Evolutionary conservation across 2,329 filamentous ascomycete species (phyloP), one percentile per base, ranked within the genome.

Genomic region (Lasiodiplodia gonubiensis): DNA sequence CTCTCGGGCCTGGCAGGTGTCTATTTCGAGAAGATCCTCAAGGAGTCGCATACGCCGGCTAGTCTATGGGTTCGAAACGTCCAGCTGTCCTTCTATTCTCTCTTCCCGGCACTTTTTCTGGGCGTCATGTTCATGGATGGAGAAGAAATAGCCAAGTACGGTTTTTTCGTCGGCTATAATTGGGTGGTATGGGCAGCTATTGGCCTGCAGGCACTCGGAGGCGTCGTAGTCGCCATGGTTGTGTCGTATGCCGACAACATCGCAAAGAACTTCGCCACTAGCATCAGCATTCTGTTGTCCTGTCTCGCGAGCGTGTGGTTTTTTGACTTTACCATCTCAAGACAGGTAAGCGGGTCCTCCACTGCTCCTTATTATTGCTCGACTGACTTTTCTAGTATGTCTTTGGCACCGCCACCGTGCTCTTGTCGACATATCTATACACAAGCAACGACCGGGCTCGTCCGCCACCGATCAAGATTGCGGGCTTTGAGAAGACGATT

Each of bases 151-250:
- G 86, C 90, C 30, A 88, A 90, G 77, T 89, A 92, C 70, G 95
- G 95, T 14, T 97, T 98, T 80, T 98, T 99, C 72, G 90, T 92
- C 67, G 95, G 95, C 2, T 99, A 98, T 80, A 97, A 97, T 77
- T 91, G 88, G 85, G 85, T 94, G 23, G 94, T 98, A 3, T 97
- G 94, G 93, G 84, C 88, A 5, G 91, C 93, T 4, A 92, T 98
- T 72, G 76, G 89, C 6, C 86, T 95, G 68, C 95, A 99, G 77
- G 92, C 94, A 0, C 80, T 90, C 42, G 94, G 94, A 37, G 95
- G 94, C 27, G 86, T 98, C 33, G 82, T 97, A n/a, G 90, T 92
- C 11, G 91, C 91, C 1, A 85, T 95, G 69, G 92, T 90, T 76
- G 90, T 95, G 77, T 92, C 90, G 70, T 92, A 93, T 75, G 89